Evolutionary conservation across 106 monocot genomes (phyloP), one percentile per base, ranked within the genome.

Genomic region (Xerophyta viscosa): DNA sequence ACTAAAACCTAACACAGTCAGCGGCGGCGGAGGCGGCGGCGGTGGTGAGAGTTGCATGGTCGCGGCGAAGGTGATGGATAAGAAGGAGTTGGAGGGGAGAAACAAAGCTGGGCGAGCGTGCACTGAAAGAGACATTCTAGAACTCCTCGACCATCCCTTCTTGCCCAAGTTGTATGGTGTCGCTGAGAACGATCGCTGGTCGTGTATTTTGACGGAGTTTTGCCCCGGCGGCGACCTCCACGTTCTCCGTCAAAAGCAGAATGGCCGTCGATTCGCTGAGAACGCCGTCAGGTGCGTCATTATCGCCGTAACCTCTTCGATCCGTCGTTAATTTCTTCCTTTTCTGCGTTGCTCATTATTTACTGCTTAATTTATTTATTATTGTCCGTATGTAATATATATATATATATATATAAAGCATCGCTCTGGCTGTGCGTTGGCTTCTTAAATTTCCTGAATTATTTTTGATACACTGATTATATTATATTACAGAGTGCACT

Each of bases 11-110:
- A n/a, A n/a, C n/a, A n/a, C n/a, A n/a, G n/a, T n/a, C n/a, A n/a
- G n/a, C n/a, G n/a, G n/a, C n/a, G n/a, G n/a, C n/a, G n/a, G n/a
- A n/a, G n/a, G n/a, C n/a, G n/a, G n/a, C n/a, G n/a, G n/a, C n/a
- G n/a, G n/a, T n/a, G n/a, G n/a, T 58, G 48, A 53, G 53, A 50
- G 23, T 20, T 14, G 51, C 8, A 30, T 69, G 29, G 43, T 86
- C 27, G 96, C 96, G 42, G 82, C 82, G 52, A 98, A 98, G 76
- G 76, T 98, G 64, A 89, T 98, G 96, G 82, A 98, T 54, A 77
- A 64, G 86, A 76, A 72, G 74, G 89, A 89, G 68, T 66, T 98
- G 27, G 72, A 70, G 20, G 86, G 73, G 52, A n/a, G 89, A 71
- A 86, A 73, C 44, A 98, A 86, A 67, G 64, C 66, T 27, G 88